Percentiles rank a stretch among this genome's conserved stretches.
phyloP scores from a whole-genome alignment of 2,329 filamentous ascomycete species.

The Colletotrichum simmondsii region DNA sequence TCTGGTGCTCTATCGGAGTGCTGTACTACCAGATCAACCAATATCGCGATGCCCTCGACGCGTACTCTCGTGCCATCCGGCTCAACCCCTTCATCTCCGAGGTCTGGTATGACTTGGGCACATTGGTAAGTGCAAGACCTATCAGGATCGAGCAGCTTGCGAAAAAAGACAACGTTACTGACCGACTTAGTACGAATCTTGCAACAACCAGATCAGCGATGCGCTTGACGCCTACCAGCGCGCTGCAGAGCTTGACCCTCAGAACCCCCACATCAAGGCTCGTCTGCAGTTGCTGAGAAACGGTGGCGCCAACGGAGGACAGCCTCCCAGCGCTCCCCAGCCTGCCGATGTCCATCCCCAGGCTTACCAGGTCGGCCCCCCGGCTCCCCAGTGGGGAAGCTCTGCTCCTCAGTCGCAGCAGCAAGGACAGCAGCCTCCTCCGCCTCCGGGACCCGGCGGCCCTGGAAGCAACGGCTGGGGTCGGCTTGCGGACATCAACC shows the following conservation, averaged over 20 bases:
- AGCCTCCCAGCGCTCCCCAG: constrained; percentile 82
- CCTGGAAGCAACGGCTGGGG: constrained; percentile 67
- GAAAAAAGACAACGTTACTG: constrained; percentile 41
- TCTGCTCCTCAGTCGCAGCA: constrained; percentile 69
- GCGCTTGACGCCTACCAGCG: constrained; percentile 95
- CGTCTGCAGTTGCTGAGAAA: constrained; percentile 89
- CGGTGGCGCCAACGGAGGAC: constrained; percentile 77
- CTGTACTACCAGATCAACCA: constrained; percentile 99
- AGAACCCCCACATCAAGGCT: constrained; percentile 95
- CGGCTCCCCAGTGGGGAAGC: constrained; percentile 89
- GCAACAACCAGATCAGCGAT: constrained; percentile 98
- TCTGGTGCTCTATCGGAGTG: constrained; percentile 99
- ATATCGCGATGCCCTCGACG: constrained; percentile 96
- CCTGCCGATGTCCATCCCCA: constrained; percentile 97
- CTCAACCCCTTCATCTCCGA: constrained; percentile 98
- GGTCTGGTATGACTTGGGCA: constrained; percentile 98
- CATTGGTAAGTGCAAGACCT: constrained; percentile 74
- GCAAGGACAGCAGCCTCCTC: constrained; percentile 50
- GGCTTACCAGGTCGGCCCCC: constrained; percentile 89
- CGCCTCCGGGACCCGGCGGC: constrained; percentile 69
- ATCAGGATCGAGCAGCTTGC: neutral
- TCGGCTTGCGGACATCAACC: constrained; percentile 82
- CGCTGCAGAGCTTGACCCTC: constrained; percentile 92
- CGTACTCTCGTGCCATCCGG: constrained; percentile 95
- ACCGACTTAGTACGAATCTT: constrained; percentile 84